Base-by-base conservation (phyloP, 2,329 filamentous ascomycete species). In the Furcasterigmium sp. region DNA sequence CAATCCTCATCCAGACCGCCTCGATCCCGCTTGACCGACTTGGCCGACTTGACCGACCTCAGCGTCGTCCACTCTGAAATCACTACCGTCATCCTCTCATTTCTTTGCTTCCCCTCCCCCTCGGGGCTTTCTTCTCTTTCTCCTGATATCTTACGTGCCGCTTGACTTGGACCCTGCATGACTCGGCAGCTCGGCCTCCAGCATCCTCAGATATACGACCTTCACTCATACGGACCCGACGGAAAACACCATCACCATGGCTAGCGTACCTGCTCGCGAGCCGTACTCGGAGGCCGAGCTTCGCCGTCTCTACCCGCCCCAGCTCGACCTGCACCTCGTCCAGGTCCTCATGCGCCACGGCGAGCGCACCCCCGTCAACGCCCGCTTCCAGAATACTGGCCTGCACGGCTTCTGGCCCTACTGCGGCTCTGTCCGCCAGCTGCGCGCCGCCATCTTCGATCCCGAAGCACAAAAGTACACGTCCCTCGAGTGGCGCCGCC, bases 251-350 rank as follows among this genome's bases (percentile, higher is more conserved):
- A 35, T 21, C 6, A 42, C 49, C 43, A 97, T 97, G 91, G 86
- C 91, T 11, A 84, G 84, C 32, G 75, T 95, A 36, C 67, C 76
- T 36, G 87, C 87, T 39, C 80, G 88, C 45, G 70, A 77, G 44
- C 81, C 87, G 0, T 97, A 97, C 69, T 82, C 84, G 36, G 70
- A 82, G 52, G 83, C 87, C 46, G 91, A 97, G 75, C 79, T 97
- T 39, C 72, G 76, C 35, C 71, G 73, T 56, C 82, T 97, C 46
- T 98, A 96, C 68, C 93, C 93, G 1, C 67, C 81, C 43, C 72
- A 77, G 36, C 74, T 98, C 46, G 78, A 91, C 61, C 80, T 98
- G 28, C 86, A 93, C 61, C 80, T 93, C 47, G 93, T 97, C 39
- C 93, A 98, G 69, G 76, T 97, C 55, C 78, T 90, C 49, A 77